Evolutionary conservation across 2,329 filamentous ascomycete genomes (phyloP).

Genomic region (Calycina herbarum): DNA sequence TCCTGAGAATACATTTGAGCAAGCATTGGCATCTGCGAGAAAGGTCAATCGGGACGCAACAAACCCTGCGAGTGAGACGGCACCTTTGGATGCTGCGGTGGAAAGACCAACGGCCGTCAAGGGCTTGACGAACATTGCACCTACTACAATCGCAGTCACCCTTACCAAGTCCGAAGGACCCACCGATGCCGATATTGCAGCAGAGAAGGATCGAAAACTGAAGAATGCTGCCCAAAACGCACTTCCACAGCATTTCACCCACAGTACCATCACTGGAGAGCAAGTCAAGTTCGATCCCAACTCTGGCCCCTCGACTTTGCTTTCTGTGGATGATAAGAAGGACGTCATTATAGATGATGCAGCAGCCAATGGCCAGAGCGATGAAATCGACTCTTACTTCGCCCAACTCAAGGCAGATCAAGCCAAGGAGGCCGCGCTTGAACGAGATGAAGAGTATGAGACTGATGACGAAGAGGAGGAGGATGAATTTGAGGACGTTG

Average conservation of each 20-base stretch:
- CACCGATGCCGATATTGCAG: constrained; percentile 65
- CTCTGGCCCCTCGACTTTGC: constrained; percentile 40
- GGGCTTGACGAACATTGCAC: constrained; percentile 65
- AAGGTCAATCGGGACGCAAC: constrained; percentile 67
- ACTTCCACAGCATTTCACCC: constrained; percentile 69
- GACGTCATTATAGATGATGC: constrained; percentile 40
- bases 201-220: constrained; percentile 64
- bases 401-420: constrained; percentile 64
- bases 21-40: constrained; percentile 61
- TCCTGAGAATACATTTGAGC: constrained; percentile 72
- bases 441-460: constrained; percentile 52
- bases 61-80: constrained; percentile 62
- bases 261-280: constrained; percentile 66
- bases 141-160: constrained; percentile 68
- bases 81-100: constrained; percentile 54
- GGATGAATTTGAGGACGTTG: constrained; percentile 49
- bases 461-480: constrained; percentile 48
- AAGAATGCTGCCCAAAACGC: constrained; percentile 68
- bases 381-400: constrained; percentile 67
- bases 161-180: constrained; percentile 67
- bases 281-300: constrained; percentile 51
- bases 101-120: constrained; percentile 67
- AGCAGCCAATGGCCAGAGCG: constrained; percentile 51
- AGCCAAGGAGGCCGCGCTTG: constrained; percentile 48
- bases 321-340: constrained; percentile 49